Conservation (phyloP, 176 grass and related monocot genomes). For the Paspalum notatum region DNA sequence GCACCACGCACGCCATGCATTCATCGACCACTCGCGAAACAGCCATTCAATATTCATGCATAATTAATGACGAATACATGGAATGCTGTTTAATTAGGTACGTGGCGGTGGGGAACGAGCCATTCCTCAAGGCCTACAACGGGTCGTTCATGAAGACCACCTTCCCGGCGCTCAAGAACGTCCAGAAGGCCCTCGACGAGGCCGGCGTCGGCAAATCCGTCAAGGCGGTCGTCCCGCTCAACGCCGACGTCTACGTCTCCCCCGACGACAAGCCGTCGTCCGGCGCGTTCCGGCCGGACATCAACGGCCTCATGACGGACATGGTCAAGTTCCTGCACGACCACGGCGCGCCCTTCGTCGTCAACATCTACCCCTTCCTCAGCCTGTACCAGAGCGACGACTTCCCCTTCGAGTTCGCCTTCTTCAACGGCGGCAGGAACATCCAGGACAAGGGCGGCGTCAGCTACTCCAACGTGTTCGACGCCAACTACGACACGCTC, state of each 20-base stretch:
- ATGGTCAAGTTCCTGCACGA: constrained; percentile 74
- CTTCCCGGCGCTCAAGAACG: constrained; percentile 75
- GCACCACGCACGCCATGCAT: not conserved
- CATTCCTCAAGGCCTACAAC: constrained; percentile 77
- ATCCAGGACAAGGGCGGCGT: constrained; percentile 66
- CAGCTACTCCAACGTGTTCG: constrained; percentile 85
- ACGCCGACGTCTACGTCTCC: constrained; percentile 79
- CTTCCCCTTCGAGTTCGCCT: constrained; percentile 83
- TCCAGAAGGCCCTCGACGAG: constrained; percentile 79
- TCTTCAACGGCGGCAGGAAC: constrained; percentile 61
- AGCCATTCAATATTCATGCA: not conserved
- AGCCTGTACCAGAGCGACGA: constrained; percentile 68
- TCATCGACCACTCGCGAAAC: not conserved
- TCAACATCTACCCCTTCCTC: constrained; percentile 93
- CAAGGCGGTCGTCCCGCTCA: constrained; percentile 69
- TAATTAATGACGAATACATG: not conserved
- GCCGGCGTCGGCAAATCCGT: constrained; percentile 53
- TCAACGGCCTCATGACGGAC: constrained; percentile 61
- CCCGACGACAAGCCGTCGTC: constrained; percentile 62
- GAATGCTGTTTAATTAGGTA: constrained; percentile 46
- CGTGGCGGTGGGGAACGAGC: constrained; percentile 86
- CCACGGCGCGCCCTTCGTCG: constrained; percentile 62
- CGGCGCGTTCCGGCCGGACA: constrained; percentile 67
- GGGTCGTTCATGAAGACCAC: constrained; percentile 65
- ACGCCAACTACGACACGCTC: constrained; percentile 89